Base-by-base conservation (phyloP, 2,329 filamentous ascomycete species). In the Cytospora paraplurivora region DNA sequence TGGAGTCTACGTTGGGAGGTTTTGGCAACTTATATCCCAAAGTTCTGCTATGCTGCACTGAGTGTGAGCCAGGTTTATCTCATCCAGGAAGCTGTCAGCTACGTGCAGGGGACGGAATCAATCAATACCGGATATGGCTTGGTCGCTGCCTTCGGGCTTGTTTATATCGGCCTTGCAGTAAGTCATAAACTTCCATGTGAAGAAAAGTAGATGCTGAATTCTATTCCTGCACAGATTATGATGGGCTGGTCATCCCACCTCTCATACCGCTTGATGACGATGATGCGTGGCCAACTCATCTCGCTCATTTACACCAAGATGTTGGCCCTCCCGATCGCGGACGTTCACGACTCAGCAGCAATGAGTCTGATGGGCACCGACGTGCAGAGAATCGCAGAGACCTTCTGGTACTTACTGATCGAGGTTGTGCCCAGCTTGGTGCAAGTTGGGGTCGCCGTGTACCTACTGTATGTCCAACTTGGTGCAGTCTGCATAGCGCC, bases 401-500 rank as follows among this genome's bases (percentile, higher is more conserved):
- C 58, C 27, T 66, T 71, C 19, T 56, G 61, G 44, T 57, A 61
- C 27, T 64, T 65, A 35, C 50, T 69, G 1, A 67, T 71, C 55
- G 70, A 72, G 50, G 56, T 70, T 8, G 70, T 70, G 66, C 67
- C 67, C 1, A 69, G 63, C 13, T 55, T 69, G 0, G 32, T 73
- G 21, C 71, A 74, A 52, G 69, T 74, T 27, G 69, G 49, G 0
- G 57, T 74, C 35, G 71, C 71, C 3, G 68, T 71, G 15, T 73
- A 69, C 51, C 63, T 74, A 7, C 66, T 74, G 15, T 66, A 67
- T 50, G 67, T 69, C 7, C 74, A 80, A 55, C 70, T 82, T 8
- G 79, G 79, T 7, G 68, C 75, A 4, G 78, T 79, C 4, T 79
- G 75, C 60, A 72, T 76, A 10, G 77, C 76, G n/a, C 79, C 80